These are phyloP conservation scores for Cenchrus purpureus DNA, from an alignment of 176 grass and related monocot species.

Conservation along the genomic window DNA sequence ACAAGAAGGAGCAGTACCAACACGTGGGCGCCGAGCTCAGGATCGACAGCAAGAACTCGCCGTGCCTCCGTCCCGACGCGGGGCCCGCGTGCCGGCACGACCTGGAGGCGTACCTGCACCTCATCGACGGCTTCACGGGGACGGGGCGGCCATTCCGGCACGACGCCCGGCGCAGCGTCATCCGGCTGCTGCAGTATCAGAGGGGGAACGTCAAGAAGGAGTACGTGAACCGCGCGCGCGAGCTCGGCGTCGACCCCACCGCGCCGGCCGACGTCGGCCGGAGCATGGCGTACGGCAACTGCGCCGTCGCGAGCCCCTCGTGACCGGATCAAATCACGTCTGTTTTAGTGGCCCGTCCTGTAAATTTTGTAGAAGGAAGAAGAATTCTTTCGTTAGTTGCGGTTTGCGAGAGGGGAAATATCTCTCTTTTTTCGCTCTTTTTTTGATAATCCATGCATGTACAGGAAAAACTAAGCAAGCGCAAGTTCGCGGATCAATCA, in stretches of 20 bases:
- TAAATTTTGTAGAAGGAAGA: constrained; percentile 49
- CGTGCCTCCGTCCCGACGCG: constrained; percentile 69
- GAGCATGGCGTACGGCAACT: constrained; percentile 47
- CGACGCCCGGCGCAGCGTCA: constrained; percentile 72
- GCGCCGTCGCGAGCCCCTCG: constrained; percentile 57
- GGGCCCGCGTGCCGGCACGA: constrained; percentile 84
- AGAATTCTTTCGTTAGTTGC: constrained; percentile 51
- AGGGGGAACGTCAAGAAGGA: constrained; percentile 76
- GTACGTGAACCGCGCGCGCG: constrained; percentile 68
- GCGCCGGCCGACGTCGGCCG: constrained; percentile 52
- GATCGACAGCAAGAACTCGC: constrained; percentile 73
- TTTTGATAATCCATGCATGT: constrained; percentile 29
- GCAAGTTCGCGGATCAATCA: constrained; percentile 1
- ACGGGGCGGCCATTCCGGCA: constrained; percentile 70
- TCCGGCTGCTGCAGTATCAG: constrained; percentile 71
- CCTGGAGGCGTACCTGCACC: constrained; percentile 89
- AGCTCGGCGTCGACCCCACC: constrained; percentile 60
- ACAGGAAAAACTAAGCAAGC: constrained; percentile 40
- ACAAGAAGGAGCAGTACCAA: constrained; percentile 55
- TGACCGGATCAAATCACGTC: constrained; percentile 24
- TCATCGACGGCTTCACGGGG: constrained; percentile 87
- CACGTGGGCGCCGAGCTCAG: constrained; percentile 76
- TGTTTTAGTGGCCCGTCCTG: background rate
- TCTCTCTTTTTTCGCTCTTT: background rate
- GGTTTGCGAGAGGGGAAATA: background rate